These are phyloP conservation scores for Sicyos baderoa DNA, from an alignment of 306 rosid species.

Conservation along the genomic window DNA sequence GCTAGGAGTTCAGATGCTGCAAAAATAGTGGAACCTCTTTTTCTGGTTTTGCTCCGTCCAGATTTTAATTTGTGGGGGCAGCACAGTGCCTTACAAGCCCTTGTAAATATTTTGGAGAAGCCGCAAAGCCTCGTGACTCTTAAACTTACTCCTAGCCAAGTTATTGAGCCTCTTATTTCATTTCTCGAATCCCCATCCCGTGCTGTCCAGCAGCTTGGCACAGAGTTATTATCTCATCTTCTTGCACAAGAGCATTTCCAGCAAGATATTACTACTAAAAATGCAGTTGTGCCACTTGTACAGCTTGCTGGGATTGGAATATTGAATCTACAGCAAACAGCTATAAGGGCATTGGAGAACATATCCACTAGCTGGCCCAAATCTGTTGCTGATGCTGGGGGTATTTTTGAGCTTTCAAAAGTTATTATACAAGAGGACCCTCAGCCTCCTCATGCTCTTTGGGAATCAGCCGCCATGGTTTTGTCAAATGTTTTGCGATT, in stretches of 20 bases:
- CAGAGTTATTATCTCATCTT: slow-evolving; percentile 87
- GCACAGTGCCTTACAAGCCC: slow-evolving; percentile 96
- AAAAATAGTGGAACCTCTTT: slow-evolving; percentile 87
- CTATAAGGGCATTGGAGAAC: slow-evolving; percentile 80
- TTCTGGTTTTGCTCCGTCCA: slow-evolving; percentile 66
- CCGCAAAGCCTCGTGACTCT: slow-evolving; percentile 88
- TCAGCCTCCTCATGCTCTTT: slow-evolving; percentile 76
- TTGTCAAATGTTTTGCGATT: slow-evolving; percentile 71
- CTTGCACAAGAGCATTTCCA: slow-evolving; percentile 94
- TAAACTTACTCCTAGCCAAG: slow-evolving; percentile 91
- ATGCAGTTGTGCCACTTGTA: slow-evolving; percentile 90
- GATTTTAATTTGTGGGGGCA: slow-evolving; percentile 95
- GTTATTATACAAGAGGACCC: slow-evolving; percentile 96
- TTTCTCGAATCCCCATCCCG: slow-evolving; percentile 89
- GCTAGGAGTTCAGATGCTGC: slow-evolving; percentile 90
- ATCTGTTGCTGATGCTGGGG: slow-evolving; percentile 97
- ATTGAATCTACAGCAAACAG: slow-evolving; percentile 86
- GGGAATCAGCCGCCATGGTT: slow-evolving; percentile 96
- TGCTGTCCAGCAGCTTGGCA: slow-evolving; percentile 97
- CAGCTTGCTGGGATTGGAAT: slow-evolving; percentile 98
- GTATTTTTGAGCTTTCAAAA: slow-evolving; percentile 87
- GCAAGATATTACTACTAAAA: slow-evolving; percentile 89
- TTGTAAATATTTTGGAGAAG: slow-evolving; percentile 94
- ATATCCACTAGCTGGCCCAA: slow-evolving; percentile 88
- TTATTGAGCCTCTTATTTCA: slow-evolving; percentile 79